Evolutionary conservation across 495 filamentous ascomycete species (phyloP).

Genomic region (Parmelia sp.): DNA sequence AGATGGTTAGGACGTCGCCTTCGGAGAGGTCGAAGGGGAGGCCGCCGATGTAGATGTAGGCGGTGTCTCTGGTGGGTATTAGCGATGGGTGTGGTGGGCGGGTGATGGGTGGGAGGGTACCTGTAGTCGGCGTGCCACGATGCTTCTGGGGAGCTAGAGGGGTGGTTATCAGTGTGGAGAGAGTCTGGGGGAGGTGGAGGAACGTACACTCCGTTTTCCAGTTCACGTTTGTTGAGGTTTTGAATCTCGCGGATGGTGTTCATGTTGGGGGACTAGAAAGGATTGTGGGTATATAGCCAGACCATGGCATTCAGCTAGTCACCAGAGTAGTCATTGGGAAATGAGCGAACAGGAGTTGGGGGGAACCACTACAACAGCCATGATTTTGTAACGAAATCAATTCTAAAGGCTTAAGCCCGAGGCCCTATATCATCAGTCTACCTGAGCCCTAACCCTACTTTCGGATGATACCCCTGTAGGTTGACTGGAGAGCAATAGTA

Average conservation of each 20-base stretch:
- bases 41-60: slow-evolving; percentile 93
- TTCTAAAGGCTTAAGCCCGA: too few relatives aligned
- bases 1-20: slow-evolving; percentile 93
- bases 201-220: slow-evolving; percentile 73
- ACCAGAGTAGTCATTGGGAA: background rate
- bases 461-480: too few relatives aligned
- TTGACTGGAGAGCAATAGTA: too few relatives aligned
- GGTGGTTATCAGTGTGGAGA: slow-evolving; percentile 15
- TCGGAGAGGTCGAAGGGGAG: slow-evolving; percentile 91
- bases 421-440: too few relatives aligned
- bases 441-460: too few relatives aligned
- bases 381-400: too few relatives aligned
- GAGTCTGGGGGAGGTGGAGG: slow-evolving; percentile 40
- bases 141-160: slow-evolving; percentile 60
- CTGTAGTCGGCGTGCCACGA: slow-evolving; percentile 95
- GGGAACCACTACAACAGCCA: too few relatives aligned
- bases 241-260: slow-evolving; percentile 89
- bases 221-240: slow-evolving; percentile 89
- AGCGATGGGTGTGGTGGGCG: background rate
- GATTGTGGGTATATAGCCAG: background rate
- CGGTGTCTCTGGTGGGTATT: slow-evolving; percentile 61
- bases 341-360: background rate
- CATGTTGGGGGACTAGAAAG: slow-evolving; percentile 47
- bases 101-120: background rate
- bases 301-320: background rate